phyloP scores from a whole-genome alignment of 306 rosid species.

The Pueraria montana region DNA sequence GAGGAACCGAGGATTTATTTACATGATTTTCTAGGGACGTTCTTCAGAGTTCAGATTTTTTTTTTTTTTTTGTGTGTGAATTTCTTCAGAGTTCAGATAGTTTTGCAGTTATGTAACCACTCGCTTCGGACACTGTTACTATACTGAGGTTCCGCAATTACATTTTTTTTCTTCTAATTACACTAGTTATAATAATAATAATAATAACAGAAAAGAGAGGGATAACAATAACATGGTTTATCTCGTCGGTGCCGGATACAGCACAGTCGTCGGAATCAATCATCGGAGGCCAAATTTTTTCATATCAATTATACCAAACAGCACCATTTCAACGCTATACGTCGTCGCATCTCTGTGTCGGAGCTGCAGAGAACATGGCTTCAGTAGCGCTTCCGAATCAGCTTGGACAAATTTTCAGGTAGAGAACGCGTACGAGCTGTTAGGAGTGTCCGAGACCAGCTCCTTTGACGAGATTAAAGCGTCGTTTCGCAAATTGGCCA shows the following conservation, averaged over 20 bases:
- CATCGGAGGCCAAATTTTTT: conserved; percentile 42
- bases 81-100: too few relatives aligned
- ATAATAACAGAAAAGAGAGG: not conserved
- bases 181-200: too few relatives aligned
- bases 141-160: conserved; percentile 1
- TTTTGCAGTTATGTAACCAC: too few relatives aligned
- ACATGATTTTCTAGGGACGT: too few relatives aligned
- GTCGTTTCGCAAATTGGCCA: conserved; percentile 92
- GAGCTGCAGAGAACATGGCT: conserved; percentile 49
- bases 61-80: too few relatives aligned
- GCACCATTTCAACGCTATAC: conserved; percentile 35
- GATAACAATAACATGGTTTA: conserved; percentile 48
- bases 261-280: conserved; percentile 30
- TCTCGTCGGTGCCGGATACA: conserved; percentile 32
- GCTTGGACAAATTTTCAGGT: conserved; percentile 57
- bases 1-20: too few relatives aligned
- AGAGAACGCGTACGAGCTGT: conserved; percentile 82
- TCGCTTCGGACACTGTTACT: not conserved
- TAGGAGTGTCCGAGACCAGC: conserved; percentile 80
- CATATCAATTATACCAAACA: conserved; percentile 35
- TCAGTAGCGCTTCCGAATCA: conserved; percentile 65
- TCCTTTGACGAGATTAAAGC: conserved; percentile 86
- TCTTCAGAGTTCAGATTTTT: too few relatives aligned
- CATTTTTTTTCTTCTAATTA: not conserved
- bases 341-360: conserved; percentile 42